These are phyloP conservation scores for Tetrahymena elliotti DNA, from an alignment of 73 alveolate genomes.

Conservation along the genomic window DNA sequence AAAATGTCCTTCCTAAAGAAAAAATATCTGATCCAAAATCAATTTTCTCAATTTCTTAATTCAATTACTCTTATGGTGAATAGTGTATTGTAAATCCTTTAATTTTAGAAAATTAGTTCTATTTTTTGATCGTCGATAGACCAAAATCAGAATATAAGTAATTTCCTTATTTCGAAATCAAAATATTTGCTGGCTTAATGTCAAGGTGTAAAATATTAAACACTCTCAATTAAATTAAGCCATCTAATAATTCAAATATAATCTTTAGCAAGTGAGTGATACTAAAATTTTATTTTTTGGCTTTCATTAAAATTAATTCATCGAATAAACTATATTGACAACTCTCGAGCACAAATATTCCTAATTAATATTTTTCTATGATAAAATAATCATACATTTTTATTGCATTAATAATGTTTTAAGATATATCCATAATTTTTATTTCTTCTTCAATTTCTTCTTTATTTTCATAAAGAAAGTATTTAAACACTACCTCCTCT, in stretches of 20 bases:
- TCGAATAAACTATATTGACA: not conserved
- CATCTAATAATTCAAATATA: not conserved
- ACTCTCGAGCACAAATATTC: not conserved
- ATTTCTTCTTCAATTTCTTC: not conserved
- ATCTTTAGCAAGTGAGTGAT: too few species aligned
- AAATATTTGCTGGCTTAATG: not conserved
- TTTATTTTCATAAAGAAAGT: too few species aligned
- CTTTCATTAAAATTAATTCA: too few species aligned
- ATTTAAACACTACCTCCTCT: not conserved
- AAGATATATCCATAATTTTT: not conserved
- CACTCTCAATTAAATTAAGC: not conserved
- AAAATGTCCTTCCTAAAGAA: not conserved
- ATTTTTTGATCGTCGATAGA: not conserved
- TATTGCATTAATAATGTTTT: not conserved
- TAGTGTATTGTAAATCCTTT: not conserved
- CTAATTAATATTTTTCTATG: not conserved
- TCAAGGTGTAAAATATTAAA: not conserved
- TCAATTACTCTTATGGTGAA: not conserved
- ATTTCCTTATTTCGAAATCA: not conserved
- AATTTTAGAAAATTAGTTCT: too few species aligned
- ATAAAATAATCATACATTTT: not conserved
- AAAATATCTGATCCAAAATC: not conserved
- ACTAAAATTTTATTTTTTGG: too few species aligned
- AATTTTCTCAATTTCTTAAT: not conserved
- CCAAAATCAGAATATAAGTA: not conserved